Evolutionary conservation across 129 eudicot genomes (phyloP).

Genomic region (Tagetes patula): DNA sequence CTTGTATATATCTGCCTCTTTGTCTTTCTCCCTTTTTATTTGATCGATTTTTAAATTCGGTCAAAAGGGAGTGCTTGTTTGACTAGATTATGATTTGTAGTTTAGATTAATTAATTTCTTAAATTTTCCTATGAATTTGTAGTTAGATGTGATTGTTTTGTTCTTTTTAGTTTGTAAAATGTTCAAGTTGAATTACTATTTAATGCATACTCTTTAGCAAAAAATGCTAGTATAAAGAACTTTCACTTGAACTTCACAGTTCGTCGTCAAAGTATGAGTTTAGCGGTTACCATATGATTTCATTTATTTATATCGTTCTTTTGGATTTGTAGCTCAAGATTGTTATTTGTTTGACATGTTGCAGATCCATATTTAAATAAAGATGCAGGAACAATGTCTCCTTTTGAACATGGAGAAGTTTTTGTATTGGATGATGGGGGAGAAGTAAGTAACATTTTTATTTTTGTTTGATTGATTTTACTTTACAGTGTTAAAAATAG

Average conservation of each 20-base stretch:
- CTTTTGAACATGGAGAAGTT: conserved; percentile 98
- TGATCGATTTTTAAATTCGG: conserved; percentile 8
- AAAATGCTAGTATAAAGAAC: no score
- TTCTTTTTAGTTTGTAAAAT: conserved; percentile 7
- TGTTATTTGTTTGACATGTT: conserved; percentile 15
- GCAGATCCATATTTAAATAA: conserved; percentile 94
- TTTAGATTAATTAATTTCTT: conserved; percentile 16
- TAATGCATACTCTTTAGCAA: background rate
- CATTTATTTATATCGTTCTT: background rate
- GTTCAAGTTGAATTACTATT: conserved; percentile 7
- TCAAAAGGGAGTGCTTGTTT: conserved; percentile 12
- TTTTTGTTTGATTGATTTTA: background rate
- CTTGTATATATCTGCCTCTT: conserved; percentile 32
- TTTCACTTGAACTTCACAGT: no score
- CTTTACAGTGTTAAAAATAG: background rate
- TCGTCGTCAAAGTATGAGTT: background rate
- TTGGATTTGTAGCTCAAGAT: conserved; percentile 4
- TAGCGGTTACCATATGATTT: background rate
- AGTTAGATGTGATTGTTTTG: background rate
- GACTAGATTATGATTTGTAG: conserved; percentile 26
- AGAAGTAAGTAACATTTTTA: conserved; percentile 54
- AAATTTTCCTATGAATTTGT: background rate
- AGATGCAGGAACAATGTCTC: conserved; percentile 99
- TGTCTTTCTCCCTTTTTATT: conserved; percentile 4
- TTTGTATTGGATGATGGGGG: conserved; percentile 97